Evolutionary conservation across 352 stramenopile genomes (phyloP), one percentile per base, ranked within the genome.

Genomic region (Phytophthora cajani): DNA sequence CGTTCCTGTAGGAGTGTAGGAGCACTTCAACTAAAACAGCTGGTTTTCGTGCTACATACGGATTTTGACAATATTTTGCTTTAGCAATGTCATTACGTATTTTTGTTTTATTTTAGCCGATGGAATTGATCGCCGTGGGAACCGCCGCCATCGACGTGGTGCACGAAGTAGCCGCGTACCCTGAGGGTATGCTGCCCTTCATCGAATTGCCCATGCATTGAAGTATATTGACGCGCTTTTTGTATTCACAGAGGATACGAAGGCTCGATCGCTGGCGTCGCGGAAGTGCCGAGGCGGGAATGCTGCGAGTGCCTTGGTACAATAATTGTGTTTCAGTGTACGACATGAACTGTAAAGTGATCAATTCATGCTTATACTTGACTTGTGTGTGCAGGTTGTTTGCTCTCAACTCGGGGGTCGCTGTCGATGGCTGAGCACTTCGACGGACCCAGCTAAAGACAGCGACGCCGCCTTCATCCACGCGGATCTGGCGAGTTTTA

Each of bases 71-170:
- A 44, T 44, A 23, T 11, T 51, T 25, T 19, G 44, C 0, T 4
- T 23, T 1, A 9, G 1, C 40, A 47, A 47, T 47, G 19, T 17
- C 40, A 16, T 3, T 30, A 46, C 27, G 5, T 25, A 25, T 27
- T 33, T 33, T 33, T 33, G 30, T 33, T 33, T 33, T 33, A 10
- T 33, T 44, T 44, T 44, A 44, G 38, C 38, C 38, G 17, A 86
- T 88, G 79, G 81, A 89, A 59, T 60, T 92, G 40, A 74, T 93
- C 9, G 84, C 71, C 17, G 80, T 92, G 44, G 86, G 86, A n/a
- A 93, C 90, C 71, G 84, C 79, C 30, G 80, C 86, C 36, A 84
- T 93, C 58, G 84, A 93, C 67, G 72, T 93, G 27, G 80, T 92
- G 53, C 72, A 87, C 42, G 83, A 90, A 59, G 81, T 93, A 30